Evolutionary conservation across 805 yeast species (phyloP).

Genomic region (Metschnikowia koreensis): DNA sequence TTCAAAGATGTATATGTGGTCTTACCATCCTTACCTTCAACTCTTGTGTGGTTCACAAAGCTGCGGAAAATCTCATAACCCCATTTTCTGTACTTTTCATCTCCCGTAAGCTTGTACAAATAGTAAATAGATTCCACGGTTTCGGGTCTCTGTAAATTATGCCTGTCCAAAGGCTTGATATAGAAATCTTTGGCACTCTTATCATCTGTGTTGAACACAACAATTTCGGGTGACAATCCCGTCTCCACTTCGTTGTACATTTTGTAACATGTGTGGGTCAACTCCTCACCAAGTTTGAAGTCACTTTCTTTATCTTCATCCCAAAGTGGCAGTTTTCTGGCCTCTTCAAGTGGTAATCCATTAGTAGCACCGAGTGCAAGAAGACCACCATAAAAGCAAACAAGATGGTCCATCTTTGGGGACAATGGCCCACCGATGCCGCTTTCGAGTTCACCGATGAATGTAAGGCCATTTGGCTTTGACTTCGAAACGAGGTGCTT

Average conservation of each 20-base stretch:
- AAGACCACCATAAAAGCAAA: slow-evolving; percentile 87
- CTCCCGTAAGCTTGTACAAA: slow-evolving; percentile 75
- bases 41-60: slow-evolving; percentile 59
- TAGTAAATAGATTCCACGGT: slow-evolving; percentile 86
- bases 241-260: slow-evolving; percentile 74
- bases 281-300: slow-evolving; percentile 65
- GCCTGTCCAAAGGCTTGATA: slow-evolving; percentile 71
- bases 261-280: slow-evolving; percentile 77
- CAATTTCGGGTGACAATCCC: slow-evolving; percentile 88
- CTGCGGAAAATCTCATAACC: slow-evolving; percentile 82
- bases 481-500: slow-evolving; percentile 61
- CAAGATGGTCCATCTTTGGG: slow-evolving; percentile 87
- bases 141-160: slow-evolving; percentile 90
- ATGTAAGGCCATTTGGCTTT: slow-evolving; percentile 59
- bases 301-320: slow-evolving; percentile 56
- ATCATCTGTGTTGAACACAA: slow-evolving; percentile 65
- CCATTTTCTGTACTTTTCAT: slow-evolving; percentile 80
- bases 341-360: slow-evolving; percentile 58
- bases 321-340: slow-evolving; percentile 59
- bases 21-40: slow-evolving; percentile 42
- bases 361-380: slow-evolving; percentile 87
- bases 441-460: slow-evolving; percentile 70
- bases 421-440: slow-evolving; percentile 64
- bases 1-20: slow-evolving; percentile 59
- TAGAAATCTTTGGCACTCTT: slow-evolving; percentile 52